Conservation (phyloP, 306 rosid species). For the Mimosa pudica region DNA sequence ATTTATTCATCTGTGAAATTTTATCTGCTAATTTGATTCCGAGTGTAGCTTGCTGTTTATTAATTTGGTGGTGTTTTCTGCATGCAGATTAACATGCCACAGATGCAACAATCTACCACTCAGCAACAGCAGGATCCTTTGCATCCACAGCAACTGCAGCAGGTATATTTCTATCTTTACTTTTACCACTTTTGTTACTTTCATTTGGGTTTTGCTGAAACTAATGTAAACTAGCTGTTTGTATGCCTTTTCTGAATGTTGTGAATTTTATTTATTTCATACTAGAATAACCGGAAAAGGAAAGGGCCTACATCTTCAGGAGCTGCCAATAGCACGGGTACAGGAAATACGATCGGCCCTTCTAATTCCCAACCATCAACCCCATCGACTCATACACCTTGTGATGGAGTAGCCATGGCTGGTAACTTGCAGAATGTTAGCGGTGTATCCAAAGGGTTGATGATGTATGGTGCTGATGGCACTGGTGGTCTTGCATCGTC, state of each 20-base stretch:
- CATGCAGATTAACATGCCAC: constrained; percentile 77
- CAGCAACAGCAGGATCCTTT: constrained; percentile 87
- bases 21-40: not conserved
- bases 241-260: constrained; percentile 12
- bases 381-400: constrained; percentile 94
- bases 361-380: constrained; percentile 96
- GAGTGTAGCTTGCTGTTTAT: not conserved
- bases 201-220: constrained; percentile 28
- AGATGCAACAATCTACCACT: constrained; percentile 75
- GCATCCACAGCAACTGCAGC: constrained; percentile 84
- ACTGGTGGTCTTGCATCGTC: constrained; percentile 87
- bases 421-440: constrained; percentile 74
- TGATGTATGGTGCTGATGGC: constrained; percentile 75
- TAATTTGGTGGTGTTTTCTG: constrained; percentile 33
- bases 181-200: constrained; percentile 16
- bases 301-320: constrained; percentile 96
- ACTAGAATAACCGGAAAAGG: constrained; percentile 79
- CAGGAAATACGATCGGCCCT: constrained; percentile 90
- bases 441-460: constrained; percentile 66
- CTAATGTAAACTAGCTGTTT: constrained; percentile 2
- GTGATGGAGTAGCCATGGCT: constrained; percentile 72
- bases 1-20: not conserved
- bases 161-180: constrained; percentile 50
- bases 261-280: constrained; percentile 39
- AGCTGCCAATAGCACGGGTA: constrained; percentile 94